phyloP scores from a whole-genome alignment of 2,329 filamentous ascomycete genomes.

The Trichoderma asperellum region DNA sequence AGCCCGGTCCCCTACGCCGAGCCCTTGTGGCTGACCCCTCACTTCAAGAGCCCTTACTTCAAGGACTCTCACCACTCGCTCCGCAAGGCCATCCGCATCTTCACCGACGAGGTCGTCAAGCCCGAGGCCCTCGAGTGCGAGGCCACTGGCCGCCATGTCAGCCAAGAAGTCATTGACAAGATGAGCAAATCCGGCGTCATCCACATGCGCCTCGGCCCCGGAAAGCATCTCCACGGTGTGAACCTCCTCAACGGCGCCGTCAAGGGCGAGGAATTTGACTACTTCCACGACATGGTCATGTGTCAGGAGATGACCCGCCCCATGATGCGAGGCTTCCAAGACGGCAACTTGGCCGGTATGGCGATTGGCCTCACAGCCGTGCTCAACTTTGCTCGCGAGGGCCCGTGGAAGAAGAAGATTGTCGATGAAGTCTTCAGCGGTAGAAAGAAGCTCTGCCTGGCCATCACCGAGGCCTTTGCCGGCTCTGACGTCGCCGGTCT shows the following conservation, averaged over 20 bases:
- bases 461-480: conserved; percentile 87
- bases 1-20: conserved; percentile 82
- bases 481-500: conserved; percentile 78
- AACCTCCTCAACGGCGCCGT: conserved; percentile 70
- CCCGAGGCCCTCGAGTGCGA: conserved; percentile 79
- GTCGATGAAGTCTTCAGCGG: conserved; percentile 75
- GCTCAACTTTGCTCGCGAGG: conserved; percentile 74
- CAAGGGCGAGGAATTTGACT: conserved; percentile 81
- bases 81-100: conserved; percentile 71
- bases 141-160: conserved; percentile 71
- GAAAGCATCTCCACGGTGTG: conserved; percentile 76
- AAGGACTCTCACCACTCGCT: conserved; percentile 72
- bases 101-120: conserved; percentile 71
- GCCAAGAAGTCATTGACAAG: conserved; percentile 72
- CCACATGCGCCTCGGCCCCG: conserved; percentile 82
- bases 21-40: conserved; percentile 77
- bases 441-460: conserved; percentile 85
- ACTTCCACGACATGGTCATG: conserved; percentile 81
- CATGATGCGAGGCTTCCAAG: conserved; percentile 79
- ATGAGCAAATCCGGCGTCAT: conserved; percentile 76
- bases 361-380: conserved; percentile 80
- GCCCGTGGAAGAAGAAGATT: conserved; percentile 66
- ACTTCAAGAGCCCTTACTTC: conserved; percentile 81
- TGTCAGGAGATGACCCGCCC: conserved; percentile 72
- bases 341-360: conserved; percentile 87